These are phyloP conservation scores for Endothia cerciana DNA, from an alignment of 2,329 filamentous ascomycete species.

Conservation along the genomic window DNA sequence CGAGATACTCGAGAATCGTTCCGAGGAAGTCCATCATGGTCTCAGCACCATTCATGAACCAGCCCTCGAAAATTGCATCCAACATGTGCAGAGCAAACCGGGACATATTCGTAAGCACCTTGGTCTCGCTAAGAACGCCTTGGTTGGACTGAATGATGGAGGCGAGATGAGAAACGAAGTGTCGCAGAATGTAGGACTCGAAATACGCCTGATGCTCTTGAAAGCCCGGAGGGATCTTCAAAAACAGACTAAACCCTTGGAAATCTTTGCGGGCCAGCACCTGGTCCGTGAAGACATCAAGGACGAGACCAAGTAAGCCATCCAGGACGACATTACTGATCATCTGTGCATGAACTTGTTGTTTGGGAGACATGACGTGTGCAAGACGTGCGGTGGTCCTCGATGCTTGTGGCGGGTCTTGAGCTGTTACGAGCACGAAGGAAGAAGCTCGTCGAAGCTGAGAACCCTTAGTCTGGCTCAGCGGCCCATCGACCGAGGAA, in stretches of 20 bases:
- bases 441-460: slow-evolving; percentile 82
- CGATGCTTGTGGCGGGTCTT: slow-evolving; percentile 60
- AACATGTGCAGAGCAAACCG: slow-evolving; percentile 80
- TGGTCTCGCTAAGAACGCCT: slow-evolving; percentile 76
- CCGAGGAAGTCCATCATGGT: slow-evolving; percentile 85
- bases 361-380: slow-evolving; percentile 63
- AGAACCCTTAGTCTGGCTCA: slow-evolving; percentile 53
- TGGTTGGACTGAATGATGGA: slow-evolving; percentile 73
- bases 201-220: slow-evolving; percentile 95
- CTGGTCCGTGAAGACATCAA: slow-evolving; percentile 84
- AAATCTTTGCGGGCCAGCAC: slow-evolving; percentile 88
- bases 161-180: slow-evolving; percentile 71
- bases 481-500: slow-evolving; percentile 52
- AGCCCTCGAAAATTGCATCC: slow-evolving; percentile 93
- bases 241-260: slow-evolving; percentile 79
- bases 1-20: slow-evolving; percentile 83
- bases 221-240: slow-evolving; percentile 89
- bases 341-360: slow-evolving; percentile 52
- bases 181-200: slow-evolving; percentile 83
- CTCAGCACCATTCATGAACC: slow-evolving; percentile 90
- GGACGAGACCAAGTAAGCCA: slow-evolving; percentile 74
- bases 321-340: slow-evolving; percentile 75
- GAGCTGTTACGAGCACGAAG: slow-evolving; percentile 83
- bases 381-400: slow-evolving; percentile 64
- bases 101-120: slow-evolving; percentile 83